Evolutionary conservation across 1,139 yeast species (phyloP).

Genomic region (Tardiomyces depauwii): DNA sequence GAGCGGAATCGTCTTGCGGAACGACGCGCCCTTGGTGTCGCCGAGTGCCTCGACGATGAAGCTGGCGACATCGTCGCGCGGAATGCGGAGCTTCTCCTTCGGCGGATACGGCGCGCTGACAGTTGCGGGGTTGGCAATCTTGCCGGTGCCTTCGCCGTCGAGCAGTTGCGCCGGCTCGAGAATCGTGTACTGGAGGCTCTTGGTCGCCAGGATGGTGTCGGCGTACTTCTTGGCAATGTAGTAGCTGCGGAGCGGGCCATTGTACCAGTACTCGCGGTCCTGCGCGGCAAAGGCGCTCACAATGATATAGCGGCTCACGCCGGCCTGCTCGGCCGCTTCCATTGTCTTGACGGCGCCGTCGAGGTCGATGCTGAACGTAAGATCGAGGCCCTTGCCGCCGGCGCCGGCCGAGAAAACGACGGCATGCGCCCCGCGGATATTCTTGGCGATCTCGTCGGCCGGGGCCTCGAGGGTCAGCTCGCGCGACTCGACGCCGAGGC

Average conservation of each 20-base stretch:
- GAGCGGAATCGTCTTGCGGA: conserved; percentile 9
- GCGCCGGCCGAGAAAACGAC: conserved; percentile 58
- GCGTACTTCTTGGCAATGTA: conserved; percentile 45
- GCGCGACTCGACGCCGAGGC: conserved; percentile 29
- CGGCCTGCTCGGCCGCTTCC: conserved; percentile 42
- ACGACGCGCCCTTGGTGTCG: conserved; percentile 1
- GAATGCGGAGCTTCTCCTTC: conserved; percentile 2
- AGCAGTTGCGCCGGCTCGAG: conserved; percentile 35
- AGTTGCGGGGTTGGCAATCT: conserved; percentile 3
- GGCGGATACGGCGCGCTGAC: conserved; percentile 3
- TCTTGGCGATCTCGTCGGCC: conserved; percentile 28
- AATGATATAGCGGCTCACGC: conserved; percentile 38
- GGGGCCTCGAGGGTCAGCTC: conserved; percentile 31
- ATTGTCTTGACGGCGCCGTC: conserved; percentile 51
- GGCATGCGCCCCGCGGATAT: conserved; percentile 40
- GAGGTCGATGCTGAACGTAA: conserved; percentile 43
- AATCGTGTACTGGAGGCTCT: conserved; percentile 38
- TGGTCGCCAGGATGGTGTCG: conserved; percentile 32
- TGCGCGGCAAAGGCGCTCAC: conserved; percentile 47
- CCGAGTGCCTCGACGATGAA: conserved; percentile 7
- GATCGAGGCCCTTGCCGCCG: conserved; percentile 39
- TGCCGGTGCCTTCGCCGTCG: conserved; percentile 32
- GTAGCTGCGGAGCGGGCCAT: conserved; percentile 30
- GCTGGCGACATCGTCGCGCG: conserved; percentile 12
- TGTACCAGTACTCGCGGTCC: conserved; percentile 23